A percentile compares a stretch with the other conserved stretches of the same genome.
phyloP scores from a whole-genome alignment of 2,329 filamentous ascomycete genomes.

The Hypoxylon sp. region DNA sequence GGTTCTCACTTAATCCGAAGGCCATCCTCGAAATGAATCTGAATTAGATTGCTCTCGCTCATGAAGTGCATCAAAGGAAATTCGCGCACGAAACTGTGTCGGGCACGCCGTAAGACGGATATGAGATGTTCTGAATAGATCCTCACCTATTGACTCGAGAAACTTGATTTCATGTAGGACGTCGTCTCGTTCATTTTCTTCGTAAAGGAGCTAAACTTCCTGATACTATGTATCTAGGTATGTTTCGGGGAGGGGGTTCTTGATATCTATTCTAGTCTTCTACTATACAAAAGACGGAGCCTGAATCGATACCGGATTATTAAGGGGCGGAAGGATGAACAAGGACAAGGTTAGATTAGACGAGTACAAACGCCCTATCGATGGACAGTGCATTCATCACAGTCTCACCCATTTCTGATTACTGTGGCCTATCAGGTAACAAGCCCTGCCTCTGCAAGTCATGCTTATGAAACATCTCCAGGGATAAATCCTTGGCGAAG shows the following conservation, averaged over 20 bases:
- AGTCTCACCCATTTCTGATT: slow-evolving; percentile 26
- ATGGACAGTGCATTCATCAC: slow-evolving; percentile 34
- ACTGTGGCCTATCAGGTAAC: slow-evolving; percentile 27
- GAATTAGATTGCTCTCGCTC: slow-evolving; percentile 20
- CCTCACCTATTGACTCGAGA: slow-evolving; percentile 1
- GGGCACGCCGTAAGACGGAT: slow-evolving; percentile 1
- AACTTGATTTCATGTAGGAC: slow-evolving; percentile 7
- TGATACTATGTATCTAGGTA: neutral
- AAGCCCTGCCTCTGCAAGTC: slow-evolving; percentile 35
- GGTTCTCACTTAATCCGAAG: slow-evolving; percentile 16
- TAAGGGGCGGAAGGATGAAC: slow-evolving; percentile 24
- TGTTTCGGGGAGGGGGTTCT: slow-evolving; percentile 7
- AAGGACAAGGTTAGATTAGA: slow-evolving; percentile 20
- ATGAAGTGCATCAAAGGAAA: slow-evolving; percentile 10
- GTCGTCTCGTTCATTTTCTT: slow-evolving; percentile 6
- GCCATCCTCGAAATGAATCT: neutral
- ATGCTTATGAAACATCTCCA: slow-evolving; percentile 43
- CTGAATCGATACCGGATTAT: slow-evolving; percentile 21
- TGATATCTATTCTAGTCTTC: slow-evolving; percentile 6
- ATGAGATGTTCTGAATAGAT: slow-evolving; percentile 9
- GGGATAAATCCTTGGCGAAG: slow-evolving; percentile 32
- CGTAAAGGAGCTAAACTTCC: neutral
- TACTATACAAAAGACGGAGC: slow-evolving; percentile 9
- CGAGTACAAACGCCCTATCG: slow-evolving; percentile 2
- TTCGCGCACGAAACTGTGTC: slow-evolving; percentile 8